Evolutionary conservation across 148 eudicot species (phyloP).

Genomic region (Spergularia marina): DNA sequence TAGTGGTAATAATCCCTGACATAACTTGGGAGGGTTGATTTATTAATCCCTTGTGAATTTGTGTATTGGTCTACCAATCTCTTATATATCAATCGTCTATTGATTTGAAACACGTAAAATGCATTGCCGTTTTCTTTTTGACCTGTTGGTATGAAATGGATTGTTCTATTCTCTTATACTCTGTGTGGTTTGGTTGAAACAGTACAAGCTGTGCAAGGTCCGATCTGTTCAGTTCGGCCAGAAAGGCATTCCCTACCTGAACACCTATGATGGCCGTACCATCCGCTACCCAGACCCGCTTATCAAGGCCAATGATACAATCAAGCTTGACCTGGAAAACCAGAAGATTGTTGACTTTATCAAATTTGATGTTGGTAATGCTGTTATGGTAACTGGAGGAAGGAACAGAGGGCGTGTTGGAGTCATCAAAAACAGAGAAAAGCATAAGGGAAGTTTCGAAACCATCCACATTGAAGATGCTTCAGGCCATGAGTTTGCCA

Average conservation of each 20-base stretch:
- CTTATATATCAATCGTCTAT: too few species aligned
- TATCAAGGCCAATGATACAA: conserved; percentile 54
- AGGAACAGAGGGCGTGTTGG: conserved; percentile 65
- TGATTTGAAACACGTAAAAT: too few species aligned
- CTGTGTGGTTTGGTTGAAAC: conserved; percentile 13
- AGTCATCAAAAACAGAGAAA: conserved; percentile 56
- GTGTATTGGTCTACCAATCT: too few species aligned
- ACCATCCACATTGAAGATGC: conserved; percentile 59
- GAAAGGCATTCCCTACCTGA: conserved; percentile 57
- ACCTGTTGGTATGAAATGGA: not conserved
- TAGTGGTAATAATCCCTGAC: too few species aligned
- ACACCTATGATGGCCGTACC: conserved; percentile 59
- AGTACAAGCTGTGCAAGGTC: conserved; percentile 68
- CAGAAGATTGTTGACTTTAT: conserved; percentile 50
- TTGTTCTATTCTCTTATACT: not conserved
- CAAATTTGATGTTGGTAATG: conserved; percentile 57
- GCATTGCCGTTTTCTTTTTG: not conserved
- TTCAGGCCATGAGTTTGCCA: conserved; percentile 61
- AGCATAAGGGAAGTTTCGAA: conserved; percentile 68
- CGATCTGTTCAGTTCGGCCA: conserved; percentile 51
- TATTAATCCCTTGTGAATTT: too few species aligned
- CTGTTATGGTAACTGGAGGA: conserved; percentile 62
- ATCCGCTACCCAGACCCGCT: conserved; percentile 62
- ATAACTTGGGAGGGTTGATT: too few species aligned
- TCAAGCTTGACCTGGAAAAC: conserved; percentile 50